A percentile compares a stretch with the other conserved stretches of the same genome.
These are phyloP conservation scores for Aspergillus ustus DNA, from an alignment of 2,329 filamentous ascomycete species.

Conservation along the genomic window DNA sequence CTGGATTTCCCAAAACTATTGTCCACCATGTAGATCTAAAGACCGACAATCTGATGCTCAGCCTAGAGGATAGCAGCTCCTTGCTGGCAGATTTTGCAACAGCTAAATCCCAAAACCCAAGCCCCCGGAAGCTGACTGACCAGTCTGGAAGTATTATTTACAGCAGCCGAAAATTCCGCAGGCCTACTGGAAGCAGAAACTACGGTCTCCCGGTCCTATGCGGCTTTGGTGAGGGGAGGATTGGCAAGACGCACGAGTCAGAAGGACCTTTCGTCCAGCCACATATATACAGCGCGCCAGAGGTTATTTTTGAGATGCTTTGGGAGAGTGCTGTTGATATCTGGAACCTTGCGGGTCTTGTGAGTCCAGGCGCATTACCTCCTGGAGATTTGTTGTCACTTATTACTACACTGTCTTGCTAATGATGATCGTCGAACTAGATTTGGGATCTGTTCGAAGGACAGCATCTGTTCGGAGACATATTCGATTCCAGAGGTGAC, in stretches of 20 bases:
- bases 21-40: too few relatives aligned
- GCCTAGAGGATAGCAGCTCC: slow-evolving; percentile 35
- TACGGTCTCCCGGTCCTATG: slow-evolving; percentile 38
- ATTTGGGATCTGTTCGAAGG: slow-evolving; percentile 57
- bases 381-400: neutral
- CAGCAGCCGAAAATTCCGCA: slow-evolving; percentile 31
- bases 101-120: slow-evolving; percentile 31
- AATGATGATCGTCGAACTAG: slow-evolving; percentile 36
- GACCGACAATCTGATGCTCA: slow-evolving; percentile 48
- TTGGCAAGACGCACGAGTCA: slow-evolving; percentile 35
- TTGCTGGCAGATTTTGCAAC: slow-evolving; percentile 35
- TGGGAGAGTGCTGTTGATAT: slow-evolving; percentile 56
- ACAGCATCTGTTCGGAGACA: slow-evolving; percentile 46
- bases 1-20: slow-evolving; percentile 19
- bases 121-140: slow-evolving; percentile 34
- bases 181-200: slow-evolving; percentile 34
- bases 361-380: slow-evolving; percentile 34
- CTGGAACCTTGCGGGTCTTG: slow-evolving; percentile 56
- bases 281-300: slow-evolving; percentile 33
- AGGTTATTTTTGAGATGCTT: slow-evolving; percentile 52
- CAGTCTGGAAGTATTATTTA: slow-evolving; percentile 40
- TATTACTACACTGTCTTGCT: slow-evolving; percentile 18
- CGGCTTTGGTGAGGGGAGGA: slow-evolving; percentile 43
- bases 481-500: slow-evolving; percentile 25
- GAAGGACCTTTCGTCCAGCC: slow-evolving; percentile 53